Conservation (phyloP, 75 land plant genomes). For the Selaginella tamariscina region DNA sequence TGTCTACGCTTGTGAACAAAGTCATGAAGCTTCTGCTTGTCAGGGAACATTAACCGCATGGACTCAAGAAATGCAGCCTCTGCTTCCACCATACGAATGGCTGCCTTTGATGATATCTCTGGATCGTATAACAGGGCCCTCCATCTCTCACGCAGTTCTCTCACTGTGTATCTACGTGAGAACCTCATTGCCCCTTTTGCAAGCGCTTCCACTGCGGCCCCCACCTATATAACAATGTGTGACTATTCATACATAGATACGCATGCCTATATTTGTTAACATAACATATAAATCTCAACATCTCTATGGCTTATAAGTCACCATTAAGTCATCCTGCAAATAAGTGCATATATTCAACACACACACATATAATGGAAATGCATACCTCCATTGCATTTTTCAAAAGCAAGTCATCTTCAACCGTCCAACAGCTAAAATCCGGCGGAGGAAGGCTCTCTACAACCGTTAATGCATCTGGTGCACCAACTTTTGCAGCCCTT, state of each 20-base stretch:
- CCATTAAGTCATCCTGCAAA: no score
- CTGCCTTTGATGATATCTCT: slow-evolving; percentile 50
- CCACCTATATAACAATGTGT: slow-evolving; percentile 41
- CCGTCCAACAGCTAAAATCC: slow-evolving; percentile 49
- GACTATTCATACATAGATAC: background rate
- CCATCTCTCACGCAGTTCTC: slow-evolving; percentile 81
- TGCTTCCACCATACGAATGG: slow-evolving; percentile 45
- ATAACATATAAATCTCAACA: background rate
- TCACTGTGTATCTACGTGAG: slow-evolving; percentile 52
- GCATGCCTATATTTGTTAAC: background rate
- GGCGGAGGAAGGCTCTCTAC: slow-evolving; percentile 32
- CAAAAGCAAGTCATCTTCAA: slow-evolving; percentile 51
- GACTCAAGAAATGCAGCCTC: slow-evolving; percentile 19
- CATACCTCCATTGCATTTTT: slow-evolving; percentile 64
- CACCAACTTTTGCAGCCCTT: slow-evolving; percentile 32
- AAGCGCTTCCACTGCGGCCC: slow-evolving; percentile 93
- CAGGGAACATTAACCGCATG: background rate
- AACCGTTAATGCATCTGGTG: slow-evolving; percentile 32
- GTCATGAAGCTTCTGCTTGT: background rate
- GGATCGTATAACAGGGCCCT: slow-evolving; percentile 71
- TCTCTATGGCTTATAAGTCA: no score
- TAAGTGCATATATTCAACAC: no score
- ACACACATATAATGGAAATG: no score
- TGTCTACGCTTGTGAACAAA: background rate
- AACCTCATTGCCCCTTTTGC: slow-evolving; percentile 87